A percentile compares a stretch with the other conserved stretches of the same genome.
phyloP scores from a whole-genome alignment of 108 stramenopile genomes.

The Nitzschia sp. region DNA sequence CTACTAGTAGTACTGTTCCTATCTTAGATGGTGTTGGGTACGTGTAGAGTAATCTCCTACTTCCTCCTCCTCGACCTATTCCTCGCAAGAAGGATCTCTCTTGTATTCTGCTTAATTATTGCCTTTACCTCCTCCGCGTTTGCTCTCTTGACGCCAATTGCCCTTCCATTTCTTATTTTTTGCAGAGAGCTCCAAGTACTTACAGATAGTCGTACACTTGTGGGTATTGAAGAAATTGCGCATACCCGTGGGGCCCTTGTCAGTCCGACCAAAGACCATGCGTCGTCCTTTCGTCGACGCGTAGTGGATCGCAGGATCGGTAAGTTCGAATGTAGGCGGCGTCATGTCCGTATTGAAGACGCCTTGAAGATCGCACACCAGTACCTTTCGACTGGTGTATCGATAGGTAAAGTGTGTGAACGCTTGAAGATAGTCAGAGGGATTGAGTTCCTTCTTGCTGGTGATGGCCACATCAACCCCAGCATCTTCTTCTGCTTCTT shows the following conservation, averaged over 20 bases:
- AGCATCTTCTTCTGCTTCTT: not conserved
- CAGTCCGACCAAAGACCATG: constrained; percentile 56
- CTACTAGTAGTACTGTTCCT: too few relatives aligned
- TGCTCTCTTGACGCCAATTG: constrained; percentile 24
- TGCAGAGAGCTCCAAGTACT: constrained; percentile 40
- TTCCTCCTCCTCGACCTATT: too few relatives aligned
- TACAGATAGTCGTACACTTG: constrained; percentile 56
- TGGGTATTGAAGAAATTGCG: constrained; percentile 56
- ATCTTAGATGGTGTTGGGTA: too few relatives aligned
- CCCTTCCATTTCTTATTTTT: constrained; percentile 48
- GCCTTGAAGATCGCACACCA: constrained; percentile 68
- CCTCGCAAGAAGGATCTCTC: too few relatives aligned
- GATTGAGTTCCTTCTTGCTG: constrained; percentile 4
- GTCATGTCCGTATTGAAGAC: constrained; percentile 50
- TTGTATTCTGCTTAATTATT: too few relatives aligned
- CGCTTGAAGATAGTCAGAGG: constrained; percentile 55
- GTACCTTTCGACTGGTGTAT: constrained; percentile 36
- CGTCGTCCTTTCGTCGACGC: constrained; percentile 26
- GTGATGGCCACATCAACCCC: not conserved
- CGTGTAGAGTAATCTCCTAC: too few relatives aligned
- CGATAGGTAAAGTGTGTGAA: constrained; percentile 61
- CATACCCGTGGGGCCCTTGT: constrained; percentile 51
- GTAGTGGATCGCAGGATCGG: constrained; percentile 68
- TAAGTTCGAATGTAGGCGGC: constrained; percentile 60
- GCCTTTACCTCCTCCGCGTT: too few relatives aligned